A percentile compares a stretch with the other conserved stretches of the same genome.
Conservation (phyloP, 805 yeast genomes). For the Teunomyces atbi region DNA sequence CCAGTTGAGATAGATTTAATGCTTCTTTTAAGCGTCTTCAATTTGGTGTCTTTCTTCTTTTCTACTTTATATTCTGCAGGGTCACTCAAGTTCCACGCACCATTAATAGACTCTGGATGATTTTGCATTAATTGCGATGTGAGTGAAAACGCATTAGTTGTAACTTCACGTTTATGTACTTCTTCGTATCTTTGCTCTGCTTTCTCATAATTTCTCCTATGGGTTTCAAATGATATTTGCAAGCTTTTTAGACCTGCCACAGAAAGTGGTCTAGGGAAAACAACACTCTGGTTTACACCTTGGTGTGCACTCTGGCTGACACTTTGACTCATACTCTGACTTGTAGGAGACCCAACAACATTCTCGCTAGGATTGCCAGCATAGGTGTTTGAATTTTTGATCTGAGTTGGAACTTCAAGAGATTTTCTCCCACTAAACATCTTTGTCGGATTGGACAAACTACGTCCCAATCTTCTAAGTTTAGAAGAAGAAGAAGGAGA, state of each 20-base stretch:
- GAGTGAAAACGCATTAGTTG: neutral
- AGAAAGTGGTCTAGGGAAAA: conserved; percentile 35
- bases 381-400: neutral
- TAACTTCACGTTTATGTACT: neutral
- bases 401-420: neutral
- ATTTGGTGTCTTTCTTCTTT: conserved; percentile 13
- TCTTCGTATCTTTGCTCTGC: conserved; percentile 25
- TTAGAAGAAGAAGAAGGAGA: conserved; percentile 9
- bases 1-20: conserved; percentile 31
- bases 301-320: no score
- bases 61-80: conserved; percentile 20
- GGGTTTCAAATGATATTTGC: conserved; percentile 34
- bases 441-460: conserved; percentile 17
- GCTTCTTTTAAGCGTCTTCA: conserved; percentile 22
- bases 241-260: conserved; percentile 30
- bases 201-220: conserved; percentile 20
- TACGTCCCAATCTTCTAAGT: conserved; percentile 17
- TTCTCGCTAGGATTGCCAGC: neutral
- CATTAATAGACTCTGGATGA: conserved; percentile 7
- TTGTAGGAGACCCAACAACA: neutral
- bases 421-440: conserved; percentile 13
- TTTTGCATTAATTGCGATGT: neutral
- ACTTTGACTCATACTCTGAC: neutral
- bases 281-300: conserved; percentile 5
- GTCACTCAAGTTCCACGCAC: conserved; percentile 26